A percentile compares a stretch with the other conserved stretches of the same genome.
phyloP scores from a whole-genome alignment of 192 early-diverging fungal genomes.

The Haplosporangium gracile region DNA sequence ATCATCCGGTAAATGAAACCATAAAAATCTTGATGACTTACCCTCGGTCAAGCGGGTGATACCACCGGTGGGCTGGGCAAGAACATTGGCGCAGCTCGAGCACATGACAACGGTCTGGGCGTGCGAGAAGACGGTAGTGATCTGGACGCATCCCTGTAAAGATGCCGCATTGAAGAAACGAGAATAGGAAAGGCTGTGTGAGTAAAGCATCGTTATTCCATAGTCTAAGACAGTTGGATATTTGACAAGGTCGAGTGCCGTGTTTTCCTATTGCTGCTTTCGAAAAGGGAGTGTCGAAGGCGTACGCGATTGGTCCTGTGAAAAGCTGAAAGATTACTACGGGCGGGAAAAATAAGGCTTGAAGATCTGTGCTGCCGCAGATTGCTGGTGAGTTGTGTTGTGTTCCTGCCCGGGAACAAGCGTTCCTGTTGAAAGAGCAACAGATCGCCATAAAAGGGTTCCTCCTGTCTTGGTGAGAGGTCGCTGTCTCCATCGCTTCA shows the following conservation, averaged over 20 bases:
- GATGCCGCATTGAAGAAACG: background rate
- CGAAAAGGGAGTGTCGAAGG: background rate
- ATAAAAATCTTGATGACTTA: constrained; percentile 38
- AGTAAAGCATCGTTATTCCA: background rate
- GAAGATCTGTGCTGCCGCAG: background rate
- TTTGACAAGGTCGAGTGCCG: background rate
- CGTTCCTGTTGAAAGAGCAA: background rate
- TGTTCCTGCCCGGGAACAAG: background rate
- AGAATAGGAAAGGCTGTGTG: background rate
- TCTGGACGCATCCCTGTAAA: constrained; percentile 87
- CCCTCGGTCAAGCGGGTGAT: constrained; percentile 97
- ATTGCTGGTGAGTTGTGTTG: background rate
- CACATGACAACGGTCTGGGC: constrained; percentile 99
- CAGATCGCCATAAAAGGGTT: background rate
- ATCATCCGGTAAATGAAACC: background rate
- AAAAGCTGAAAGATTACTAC: background rate
- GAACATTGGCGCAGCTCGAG: constrained; percentile 94
- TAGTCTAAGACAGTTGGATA: background rate
- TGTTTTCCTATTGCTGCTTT: background rate
- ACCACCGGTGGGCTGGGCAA: constrained; percentile 99
- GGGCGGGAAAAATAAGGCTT: background rate
- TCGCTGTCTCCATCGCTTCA: background rate
- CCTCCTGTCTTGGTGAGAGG: background rate
- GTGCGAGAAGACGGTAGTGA: constrained; percentile 99
- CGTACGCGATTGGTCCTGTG: background rate